A percentile compares a stretch with the other conserved stretches of the same genome.
Evolutionary conservation across 192 early-diverging fungal species (phyloP).

Genomic region (Diversispora eburnea): DNA sequence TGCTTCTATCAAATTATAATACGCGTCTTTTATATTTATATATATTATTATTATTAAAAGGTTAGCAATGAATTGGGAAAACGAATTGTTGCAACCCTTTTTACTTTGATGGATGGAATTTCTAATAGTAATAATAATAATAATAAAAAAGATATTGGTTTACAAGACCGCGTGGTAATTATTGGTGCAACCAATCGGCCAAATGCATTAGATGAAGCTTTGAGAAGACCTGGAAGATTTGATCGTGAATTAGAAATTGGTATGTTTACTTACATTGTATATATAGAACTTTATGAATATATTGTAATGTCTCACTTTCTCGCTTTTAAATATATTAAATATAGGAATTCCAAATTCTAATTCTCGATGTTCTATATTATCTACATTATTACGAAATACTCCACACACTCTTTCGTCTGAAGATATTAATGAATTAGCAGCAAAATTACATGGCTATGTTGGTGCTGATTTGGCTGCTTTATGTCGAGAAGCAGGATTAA

Average conservation of each 20-base stretch:
- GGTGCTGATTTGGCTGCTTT: conserved; percentile 95
- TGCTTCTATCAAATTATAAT: background rate
- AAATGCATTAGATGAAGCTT: conserved; percentile 80
- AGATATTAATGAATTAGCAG: conserved; percentile 60
- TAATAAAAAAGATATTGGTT: conserved; percentile 17
- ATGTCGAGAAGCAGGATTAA: conserved; percentile 81
- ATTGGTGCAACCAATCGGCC: conserved; percentile 94
- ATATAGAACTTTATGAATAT: background rate
- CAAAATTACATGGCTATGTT: conserved; percentile 85
- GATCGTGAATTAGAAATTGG: conserved; percentile 96
- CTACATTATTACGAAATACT: conserved; percentile 58
- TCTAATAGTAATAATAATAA: background rate
- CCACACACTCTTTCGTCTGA: conserved; percentile 62
- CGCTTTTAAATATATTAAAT: background rate
- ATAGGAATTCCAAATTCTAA: conserved; percentile 69
- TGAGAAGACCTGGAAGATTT: conserved; percentile 90
- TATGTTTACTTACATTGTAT: background rate
- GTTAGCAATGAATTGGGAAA: conserved; percentile 79
- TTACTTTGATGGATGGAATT: conserved; percentile 90
- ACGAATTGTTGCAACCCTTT: conserved; percentile 87
- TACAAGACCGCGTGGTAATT: conserved; percentile 63
- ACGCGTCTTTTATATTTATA: background rate
- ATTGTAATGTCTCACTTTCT: background rate
- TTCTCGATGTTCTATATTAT: conserved; percentile 71
- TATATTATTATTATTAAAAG: conserved; percentile 33